Evolutionary conservation across 257 asterid genomes (phyloP), one percentile per base, ranked within the genome.

Genomic region (Gentiana dahurica): DNA sequence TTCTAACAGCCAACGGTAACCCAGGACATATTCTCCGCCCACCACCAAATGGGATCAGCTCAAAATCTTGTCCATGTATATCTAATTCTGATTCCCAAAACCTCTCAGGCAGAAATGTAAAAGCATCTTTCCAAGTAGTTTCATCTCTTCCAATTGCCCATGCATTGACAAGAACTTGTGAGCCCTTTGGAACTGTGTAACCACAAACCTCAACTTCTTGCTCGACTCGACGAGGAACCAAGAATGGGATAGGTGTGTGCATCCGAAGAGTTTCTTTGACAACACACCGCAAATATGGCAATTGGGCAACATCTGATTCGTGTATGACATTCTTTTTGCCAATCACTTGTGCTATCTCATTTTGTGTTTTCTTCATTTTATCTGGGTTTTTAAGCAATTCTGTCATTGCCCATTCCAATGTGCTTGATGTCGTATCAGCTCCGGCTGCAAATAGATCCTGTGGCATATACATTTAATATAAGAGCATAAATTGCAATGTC

Each of bases 1-100:
- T 64, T 13, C 81, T 70, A 2, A 74, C 3, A 4, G 71, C 95
- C 46, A 85, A 65, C 2, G 95, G 91, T 57, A 85, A 47, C 0
- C 86, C 92, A 8, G 92, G 91, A 68, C 91, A 85, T 65, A 82
- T 85, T 49, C 95, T 54, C 34, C 91, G 65, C 1, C 95, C 89
- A 1, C 84, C 74, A 2, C 95, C 95, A 45, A 85, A 85, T 0
- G 95, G 95, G 32, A 85, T 65, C 47, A 63, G 82, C 81, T 85
- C 88, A 32, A 76, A 85, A 47, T 85, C 75, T 3, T 76, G 82
- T 5, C 95, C 95, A 12, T 63, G 39, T 4, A 74, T 24, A 8
- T 74, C 74, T 37, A 69, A 2, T 7, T 69, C 66, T n/a, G 73
- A 65, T 12, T 62, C 72, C 53, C 15, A 36, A 12, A 69, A 74